Conservation (phyloP, 352 stramenopile species). For the Globisporangium camurandrum region DNA sequence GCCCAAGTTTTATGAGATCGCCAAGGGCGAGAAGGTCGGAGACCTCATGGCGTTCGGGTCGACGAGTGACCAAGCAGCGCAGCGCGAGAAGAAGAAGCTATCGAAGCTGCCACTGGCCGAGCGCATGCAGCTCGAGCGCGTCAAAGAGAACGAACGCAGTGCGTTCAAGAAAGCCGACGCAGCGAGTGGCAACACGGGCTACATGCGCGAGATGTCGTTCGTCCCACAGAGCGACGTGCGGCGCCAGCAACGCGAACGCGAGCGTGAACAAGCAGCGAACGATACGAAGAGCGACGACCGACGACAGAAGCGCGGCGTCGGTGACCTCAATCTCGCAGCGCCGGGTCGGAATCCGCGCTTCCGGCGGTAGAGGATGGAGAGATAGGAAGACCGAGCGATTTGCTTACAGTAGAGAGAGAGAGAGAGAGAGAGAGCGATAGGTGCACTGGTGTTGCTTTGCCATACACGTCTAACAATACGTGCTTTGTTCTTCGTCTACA, state of each 20-base stretch:
- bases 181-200: slow-evolving; percentile 40
- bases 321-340: slow-evolving; percentile 61
- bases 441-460: too few relatives aligned
- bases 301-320: slow-evolving; percentile 75
- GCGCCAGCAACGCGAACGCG: slow-evolving; percentile 49
- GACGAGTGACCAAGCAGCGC: slow-evolving; percentile 46
- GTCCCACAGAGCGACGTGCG: slow-evolving; percentile 50
- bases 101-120: slow-evolving; percentile 75
- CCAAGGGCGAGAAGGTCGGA: slow-evolving; percentile 71
- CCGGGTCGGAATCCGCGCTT: slow-evolving; percentile 42
- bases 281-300: slow-evolving; percentile 23
- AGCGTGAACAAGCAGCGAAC: slow-evolving; percentile 11
- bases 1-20: slow-evolving; percentile 85
- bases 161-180: slow-evolving; percentile 82
- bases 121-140: slow-evolving; percentile 61
- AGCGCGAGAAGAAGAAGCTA: slow-evolving; percentile 76
- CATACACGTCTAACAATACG: too few relatives aligned
- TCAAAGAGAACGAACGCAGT: slow-evolving; percentile 67
- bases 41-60: slow-evolving; percentile 77
- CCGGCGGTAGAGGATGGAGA: slow-evolving; percentile 31
- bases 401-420: neutral
- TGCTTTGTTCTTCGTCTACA: too few relatives aligned
- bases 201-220: slow-evolving; percentile 82
- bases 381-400: neutral
- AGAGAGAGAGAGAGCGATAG: neutral